Percentiles rank a stretch among this genome's conserved stretches.
These are phyloP conservation scores for Ogataea pignaliae DNA, from an alignment of 805 yeast genomes.

Conservation along the genomic window DNA sequence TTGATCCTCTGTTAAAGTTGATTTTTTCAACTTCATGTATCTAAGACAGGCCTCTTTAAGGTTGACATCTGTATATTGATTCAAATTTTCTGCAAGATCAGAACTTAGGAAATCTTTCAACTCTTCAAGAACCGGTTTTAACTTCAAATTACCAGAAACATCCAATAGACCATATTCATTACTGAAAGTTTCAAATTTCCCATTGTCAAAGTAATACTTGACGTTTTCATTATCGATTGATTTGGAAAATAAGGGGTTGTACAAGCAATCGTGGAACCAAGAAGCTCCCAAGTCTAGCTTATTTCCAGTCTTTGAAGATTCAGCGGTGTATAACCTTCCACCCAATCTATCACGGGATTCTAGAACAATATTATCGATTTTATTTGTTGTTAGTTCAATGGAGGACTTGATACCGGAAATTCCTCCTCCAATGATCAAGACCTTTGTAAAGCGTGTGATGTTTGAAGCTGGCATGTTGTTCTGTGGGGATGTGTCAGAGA, in stretches of 20 bases:
- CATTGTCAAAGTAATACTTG: constrained; percentile 30
- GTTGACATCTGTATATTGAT: constrained; percentile 39
- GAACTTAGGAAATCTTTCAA: constrained; percentile 30
- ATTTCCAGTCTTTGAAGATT: constrained; percentile 19
- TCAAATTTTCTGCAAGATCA: constrained; percentile 12
- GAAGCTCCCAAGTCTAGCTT: constrained; percentile 77
- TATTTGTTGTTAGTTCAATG: constrained; percentile 31
- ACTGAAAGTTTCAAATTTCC: constrained; percentile 16
- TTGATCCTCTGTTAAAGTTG: constrained; percentile 47
- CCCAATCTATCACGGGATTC: constrained; percentile 59
- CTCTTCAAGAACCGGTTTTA: constrained; percentile 30
- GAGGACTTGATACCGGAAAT: constrained; percentile 51
- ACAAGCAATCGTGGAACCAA: constrained; percentile 83
- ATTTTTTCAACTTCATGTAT: constrained; percentile 43
- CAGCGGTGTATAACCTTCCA: constrained; percentile 55
- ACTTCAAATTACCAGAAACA: constrained; percentile 51
- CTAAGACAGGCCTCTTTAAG: constrained; percentile 45
- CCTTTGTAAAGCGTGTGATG: constrained; percentile 13
- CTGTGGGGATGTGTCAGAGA: no score
- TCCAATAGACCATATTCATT: constrained; percentile 32
- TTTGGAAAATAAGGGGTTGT: constrained; percentile 56
- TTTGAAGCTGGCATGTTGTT: no score
- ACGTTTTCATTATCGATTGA: constrained; percentile 30
- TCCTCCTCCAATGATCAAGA: constrained; percentile 52
- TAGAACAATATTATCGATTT: constrained; percentile 38